Conservation (phyloP, 805 yeast genomes). For the Kluyveromyces siamensis region DNA sequence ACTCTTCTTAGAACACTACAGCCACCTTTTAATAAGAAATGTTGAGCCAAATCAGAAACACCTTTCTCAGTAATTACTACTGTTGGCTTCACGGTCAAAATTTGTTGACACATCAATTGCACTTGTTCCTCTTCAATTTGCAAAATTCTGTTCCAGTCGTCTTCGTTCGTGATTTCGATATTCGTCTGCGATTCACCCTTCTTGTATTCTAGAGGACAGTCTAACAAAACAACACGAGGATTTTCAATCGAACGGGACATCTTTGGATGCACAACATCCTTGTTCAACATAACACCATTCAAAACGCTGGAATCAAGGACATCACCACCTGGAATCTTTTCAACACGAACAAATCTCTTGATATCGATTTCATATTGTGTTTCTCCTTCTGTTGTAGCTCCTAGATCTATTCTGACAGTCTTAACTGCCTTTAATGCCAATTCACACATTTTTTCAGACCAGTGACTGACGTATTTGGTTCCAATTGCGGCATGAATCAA, state of each 20-base stretch:
- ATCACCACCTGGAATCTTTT: constrained; percentile 97
- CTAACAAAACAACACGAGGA: constrained; percentile 82
- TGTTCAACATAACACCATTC: constrained; percentile 87
- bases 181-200: constrained; percentile 99
- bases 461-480: constrained; percentile 83
- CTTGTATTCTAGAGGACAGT: constrained; percentile 95
- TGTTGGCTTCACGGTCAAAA: constrained; percentile 81
- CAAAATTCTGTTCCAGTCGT: constrained; percentile 90
- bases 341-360: constrained; percentile 87
- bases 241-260: constrained; percentile 86
- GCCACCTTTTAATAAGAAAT: constrained; percentile 86
- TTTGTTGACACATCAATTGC: constrained; percentile 72
- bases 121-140: constrained; percentile 98
- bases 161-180: constrained; percentile 92
- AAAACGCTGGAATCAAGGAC: constrained; percentile 81
- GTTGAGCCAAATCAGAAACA: constrained; percentile 96
- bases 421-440: constrained; percentile 82
- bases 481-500: constrained; percentile 89
- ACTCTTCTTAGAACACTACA: constrained; percentile 90
- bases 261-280: constrained; percentile 98
- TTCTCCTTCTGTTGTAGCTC: constrained; percentile 35
- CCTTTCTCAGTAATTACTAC: constrained; percentile 97
- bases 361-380: constrained; percentile 75
- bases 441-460: constrained; percentile 88
- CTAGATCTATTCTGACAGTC: constrained; percentile 58